Evolutionary conservation across 2,329 filamentous ascomycete genomes (phyloP), one percentile per base, ranked within the genome.

Genomic region (Ustilaginoidea virens): DNA sequence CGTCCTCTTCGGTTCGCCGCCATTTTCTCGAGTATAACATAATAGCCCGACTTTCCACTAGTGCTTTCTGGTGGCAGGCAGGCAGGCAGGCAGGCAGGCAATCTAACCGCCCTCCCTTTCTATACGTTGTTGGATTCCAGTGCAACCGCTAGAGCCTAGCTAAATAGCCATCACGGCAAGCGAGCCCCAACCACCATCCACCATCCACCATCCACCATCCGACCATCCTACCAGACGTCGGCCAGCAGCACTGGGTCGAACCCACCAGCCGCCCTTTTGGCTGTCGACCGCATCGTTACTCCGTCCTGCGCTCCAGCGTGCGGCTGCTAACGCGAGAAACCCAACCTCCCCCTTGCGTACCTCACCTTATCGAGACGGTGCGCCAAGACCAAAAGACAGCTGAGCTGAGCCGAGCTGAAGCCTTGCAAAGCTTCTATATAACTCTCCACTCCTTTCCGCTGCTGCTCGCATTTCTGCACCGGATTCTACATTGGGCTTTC

Each of bases 321-420:
- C 33, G 28, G 29, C 29, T 28, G 12, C 14, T 13, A 17, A 22
- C 13, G 18, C 30, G 25, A 21, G 27, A 30, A 28, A n/a, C n/a
- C 27, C 35, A 33, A 28, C 33, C 35, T 35, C 32, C 21, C 33
- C 31, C 31, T 35, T 33, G 30, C 33, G 20, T 35, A 22, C 27
- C 28, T 25, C 35, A 22, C 16, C 23, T 13, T 32, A 27, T 34
- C 25, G 29, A 29, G 25, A 29, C 32, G n/a, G 12, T 7, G 24
- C 17, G 8, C n/a, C n/a, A n/a, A n/a, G n/a, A n/a, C n/a, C n/a
- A n/a, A n/a, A n/a, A n/a, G n/a, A n/a, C n/a, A n/a, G n/a, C n/a
- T n/a, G n/a, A n/a, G n/a, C n/a, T n/a, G n/a, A n/a, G n/a, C n/a
- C n/a, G n/a, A n/a, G n/a, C n/a, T n/a, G n/a, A n/a, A n/a, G n/a